Evolutionary conservation across 345 rosid species (phyloP).

Genomic region (Diplotaxis tenuifolia): DNA sequence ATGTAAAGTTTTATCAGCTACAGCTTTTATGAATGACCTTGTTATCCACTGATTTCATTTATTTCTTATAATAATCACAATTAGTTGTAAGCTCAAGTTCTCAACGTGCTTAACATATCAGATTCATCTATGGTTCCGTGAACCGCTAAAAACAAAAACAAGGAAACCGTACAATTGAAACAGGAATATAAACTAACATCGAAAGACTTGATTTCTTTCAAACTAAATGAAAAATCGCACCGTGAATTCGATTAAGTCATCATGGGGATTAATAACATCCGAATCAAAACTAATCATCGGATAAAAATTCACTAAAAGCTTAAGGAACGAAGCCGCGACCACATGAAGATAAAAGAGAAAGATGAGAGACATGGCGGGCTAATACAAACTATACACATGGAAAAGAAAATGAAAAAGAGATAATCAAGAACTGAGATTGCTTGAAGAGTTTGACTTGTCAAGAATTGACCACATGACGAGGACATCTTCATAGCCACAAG

Average conservation of each 20-base stretch:
- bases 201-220: not conserved
- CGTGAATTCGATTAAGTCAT: conserved; percentile 22
- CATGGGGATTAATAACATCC: conserved; percentile 35
- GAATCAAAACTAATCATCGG: conserved; percentile 22
- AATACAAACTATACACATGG: conserved; percentile 23
- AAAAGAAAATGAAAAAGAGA: not conserved
- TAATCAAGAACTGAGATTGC: conserved; percentile 46
- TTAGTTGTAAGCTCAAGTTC: not conserved
- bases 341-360: conserved; percentile 13
- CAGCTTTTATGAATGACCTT: not conserved
- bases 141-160: not conserved
- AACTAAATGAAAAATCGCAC: conserved; percentile 26
- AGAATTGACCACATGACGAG: conserved; percentile 98
- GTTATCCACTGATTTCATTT: not conserved
- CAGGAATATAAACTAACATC: not conserved
- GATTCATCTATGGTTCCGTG: not conserved
- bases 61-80: not conserved
- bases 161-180: not conserved
- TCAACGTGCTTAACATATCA: not conserved
- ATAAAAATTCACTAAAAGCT: conserved; percentile 15
- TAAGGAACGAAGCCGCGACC: conserved; percentile 30
- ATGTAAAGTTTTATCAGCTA: not conserved
- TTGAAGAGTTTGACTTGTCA: conserved; percentile 74
- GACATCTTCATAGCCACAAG: conserved; percentile 87
- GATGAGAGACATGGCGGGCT: conserved; percentile 36